Percentiles rank a stretch among this genome's conserved stretches.
These are phyloP conservation scores for Umbilicus rupestris DNA, from an alignment of 164 flowering plant species.

Conservation along the genomic window DNA sequence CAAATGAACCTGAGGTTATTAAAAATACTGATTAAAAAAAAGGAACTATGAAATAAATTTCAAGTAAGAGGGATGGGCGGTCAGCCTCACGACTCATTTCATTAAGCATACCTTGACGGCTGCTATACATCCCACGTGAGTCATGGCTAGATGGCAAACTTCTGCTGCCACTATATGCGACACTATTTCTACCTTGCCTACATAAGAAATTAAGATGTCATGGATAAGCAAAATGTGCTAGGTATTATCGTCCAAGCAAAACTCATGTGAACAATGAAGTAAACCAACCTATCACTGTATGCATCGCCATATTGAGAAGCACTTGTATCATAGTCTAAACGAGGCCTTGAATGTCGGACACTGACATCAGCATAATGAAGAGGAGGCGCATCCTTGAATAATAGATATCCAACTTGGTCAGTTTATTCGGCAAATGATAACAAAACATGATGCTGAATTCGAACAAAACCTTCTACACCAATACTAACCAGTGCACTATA, in stretches of 20 bases:
- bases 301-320: slow-evolving; percentile 68
- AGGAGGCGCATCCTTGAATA: slow-evolving; percentile 67
- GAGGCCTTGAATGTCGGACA: slow-evolving; percentile 79
- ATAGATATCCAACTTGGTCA: not conserved
- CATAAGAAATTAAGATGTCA: slow-evolving; percentile 1
- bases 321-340: slow-evolving; percentile 65
- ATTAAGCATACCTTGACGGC: slow-evolving; percentile 47
- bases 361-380: slow-evolving; percentile 75
- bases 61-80: not conserved
- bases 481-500: slow-evolving; percentile 64
- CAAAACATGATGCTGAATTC: not conserved
- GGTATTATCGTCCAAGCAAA: not conserved
- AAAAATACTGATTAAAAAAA: not conserved
- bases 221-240: not conserved
- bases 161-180: slow-evolving; percentile 62
- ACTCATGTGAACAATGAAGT: not conserved
- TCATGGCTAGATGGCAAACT: slow-evolving; percentile 66
- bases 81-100: not conserved
- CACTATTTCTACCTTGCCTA: slow-evolving; percentile 68
- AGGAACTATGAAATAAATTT: not conserved
- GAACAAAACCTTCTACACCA: slow-evolving; percentile 4
- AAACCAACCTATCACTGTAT: slow-evolving; percentile 61
- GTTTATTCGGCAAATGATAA: not conserved
- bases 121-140: slow-evolving; percentile 55
- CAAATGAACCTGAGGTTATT: slow-evolving; percentile 50